These are phyloP conservation scores for Earliella scabrosa DNA, from an alignment of 1,284 basidiomycete genomes.

Conservation along the genomic window DNA sequence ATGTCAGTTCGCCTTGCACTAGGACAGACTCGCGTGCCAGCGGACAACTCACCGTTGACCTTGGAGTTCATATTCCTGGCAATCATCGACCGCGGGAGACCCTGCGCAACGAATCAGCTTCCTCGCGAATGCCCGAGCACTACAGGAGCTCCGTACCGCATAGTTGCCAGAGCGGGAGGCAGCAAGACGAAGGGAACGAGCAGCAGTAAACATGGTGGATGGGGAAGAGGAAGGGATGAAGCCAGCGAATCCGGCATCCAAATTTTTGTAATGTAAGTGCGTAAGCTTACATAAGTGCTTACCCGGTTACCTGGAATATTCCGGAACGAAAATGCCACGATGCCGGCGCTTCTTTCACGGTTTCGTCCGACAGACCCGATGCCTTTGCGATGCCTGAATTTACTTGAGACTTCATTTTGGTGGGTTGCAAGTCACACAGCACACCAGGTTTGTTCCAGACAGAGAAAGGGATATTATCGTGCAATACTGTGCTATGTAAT, in stretches of 20 bases:
- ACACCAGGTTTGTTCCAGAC: conserved; percentile 7
- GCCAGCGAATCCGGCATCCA: conserved; percentile 26
- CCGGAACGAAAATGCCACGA: conserved; percentile 17
- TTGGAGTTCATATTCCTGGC: conserved; percentile 85
- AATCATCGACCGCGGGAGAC: conserved; percentile 69
- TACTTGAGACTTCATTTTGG: too few relatives aligned
- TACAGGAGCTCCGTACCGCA: conserved; percentile 55
- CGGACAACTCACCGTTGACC: conserved; percentile 62
- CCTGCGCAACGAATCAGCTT: conserved; percentile 42
- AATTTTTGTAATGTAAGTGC: conserved; percentile 29
- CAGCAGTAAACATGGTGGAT: conserved; percentile 67
- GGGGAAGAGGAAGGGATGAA: conserved; percentile 39
- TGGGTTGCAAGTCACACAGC: not conserved
- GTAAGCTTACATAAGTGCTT: conserved; percentile 28
- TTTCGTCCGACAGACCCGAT: too few relatives aligned
- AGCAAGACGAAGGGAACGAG: conserved; percentile 62
- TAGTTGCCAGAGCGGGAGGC: conserved; percentile 65
- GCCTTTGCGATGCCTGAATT: too few relatives aligned
- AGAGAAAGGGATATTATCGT: conserved; percentile 24
- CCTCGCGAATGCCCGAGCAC: too few relatives aligned
- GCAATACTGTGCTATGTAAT: conserved; percentile 29
- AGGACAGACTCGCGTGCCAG: not conserved
- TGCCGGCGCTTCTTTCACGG: too few relatives aligned
- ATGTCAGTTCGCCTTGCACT: not conserved
- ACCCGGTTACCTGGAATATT: conserved; percentile 26